A percentile compares a stretch with the other conserved stretches of the same genome.
phyloP scores from a whole-genome alignment of 305 asterid genomes.

The Galium porrigens region DNA sequence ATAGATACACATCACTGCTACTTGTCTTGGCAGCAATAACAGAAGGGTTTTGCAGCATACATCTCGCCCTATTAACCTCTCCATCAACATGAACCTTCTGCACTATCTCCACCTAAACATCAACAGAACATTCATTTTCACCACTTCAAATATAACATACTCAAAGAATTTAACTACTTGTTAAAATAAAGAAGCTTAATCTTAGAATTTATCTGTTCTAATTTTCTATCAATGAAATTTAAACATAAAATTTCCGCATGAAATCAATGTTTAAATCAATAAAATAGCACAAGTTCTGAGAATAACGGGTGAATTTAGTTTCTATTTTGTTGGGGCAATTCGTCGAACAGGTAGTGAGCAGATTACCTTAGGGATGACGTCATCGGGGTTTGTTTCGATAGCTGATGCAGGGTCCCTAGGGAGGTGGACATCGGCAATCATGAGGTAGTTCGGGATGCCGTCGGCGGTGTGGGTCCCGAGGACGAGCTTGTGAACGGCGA shows the following conservation, averaged over 20 bases:
- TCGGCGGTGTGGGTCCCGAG: slow-evolving; percentile 89
- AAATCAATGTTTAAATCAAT: neutral
- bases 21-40: slow-evolving; percentile 78
- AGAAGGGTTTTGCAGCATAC: slow-evolving; percentile 63
- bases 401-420: slow-evolving; percentile 43
- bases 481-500: slow-evolving; percentile 44
- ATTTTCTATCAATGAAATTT: neutral
- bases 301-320: neutral
- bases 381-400: slow-evolving; percentile 28
- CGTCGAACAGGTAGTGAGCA: slow-evolving; percentile 19
- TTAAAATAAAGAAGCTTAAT: too few relatives aligned
- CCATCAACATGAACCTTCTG: slow-evolving; percentile 74
- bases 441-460: slow-evolving; percentile 51
- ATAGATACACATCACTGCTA: slow-evolving; percentile 55
- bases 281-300: neutral
- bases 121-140: neutral
- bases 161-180: too few relatives aligned
- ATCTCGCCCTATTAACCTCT: slow-evolving; percentile 81
- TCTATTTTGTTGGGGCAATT: slow-evolving; percentile 5
- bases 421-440: slow-evolving; percentile 67
- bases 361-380: slow-evolving; percentile 44
- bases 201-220: neutral
- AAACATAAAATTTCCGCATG: neutral
- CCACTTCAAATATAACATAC: neutral
- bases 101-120: slow-evolving; percentile 57